Evolutionary conservation across 805 yeast genomes (phyloP).

Genomic region (Saccharomycopsis oosterbeekiorum): DNA sequence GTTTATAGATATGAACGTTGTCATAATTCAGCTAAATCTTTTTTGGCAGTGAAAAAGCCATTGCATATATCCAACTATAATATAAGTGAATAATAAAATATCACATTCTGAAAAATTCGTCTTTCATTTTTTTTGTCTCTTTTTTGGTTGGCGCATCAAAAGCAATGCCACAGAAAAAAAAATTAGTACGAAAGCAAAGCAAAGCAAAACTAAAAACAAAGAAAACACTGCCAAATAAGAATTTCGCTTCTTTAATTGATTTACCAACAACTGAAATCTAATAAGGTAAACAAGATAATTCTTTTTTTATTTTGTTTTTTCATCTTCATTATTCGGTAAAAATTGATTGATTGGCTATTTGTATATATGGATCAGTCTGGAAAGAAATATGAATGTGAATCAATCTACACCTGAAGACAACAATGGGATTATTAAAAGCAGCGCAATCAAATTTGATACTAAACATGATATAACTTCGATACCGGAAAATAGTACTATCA

Average conservation of each 20-base stretch:
- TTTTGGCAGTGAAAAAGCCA: not conserved
- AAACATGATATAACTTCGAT: not conserved
- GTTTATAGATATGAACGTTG: not conserved
- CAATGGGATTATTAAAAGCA: not conserved
- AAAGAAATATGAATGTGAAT: not conserved
- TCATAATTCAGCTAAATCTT: not conserved
- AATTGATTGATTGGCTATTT: not conserved
- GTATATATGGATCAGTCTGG: not conserved
- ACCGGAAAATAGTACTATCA: not conserved
- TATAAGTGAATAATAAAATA: not conserved
- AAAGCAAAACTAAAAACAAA: not conserved
- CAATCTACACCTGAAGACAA: not conserved
- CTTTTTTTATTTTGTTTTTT: not conserved
- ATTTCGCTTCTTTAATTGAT: too few relatives aligned
- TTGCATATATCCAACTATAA: not conserved
- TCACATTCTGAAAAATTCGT: not conserved
- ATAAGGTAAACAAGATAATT: not conserved
- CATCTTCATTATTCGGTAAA: not conserved
- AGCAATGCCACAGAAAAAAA: not conserved
- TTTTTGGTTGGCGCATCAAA: slow-evolving; percentile 1
- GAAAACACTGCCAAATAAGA: not conserved
- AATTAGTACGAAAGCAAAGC: not conserved
- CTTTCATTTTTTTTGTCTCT: slow-evolving; percentile 1
- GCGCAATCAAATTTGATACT: not conserved
- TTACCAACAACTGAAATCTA: not conserved